phyloP scores from a whole-genome alignment of 805 yeast species.

The Ogataea glucozyma region DNA sequence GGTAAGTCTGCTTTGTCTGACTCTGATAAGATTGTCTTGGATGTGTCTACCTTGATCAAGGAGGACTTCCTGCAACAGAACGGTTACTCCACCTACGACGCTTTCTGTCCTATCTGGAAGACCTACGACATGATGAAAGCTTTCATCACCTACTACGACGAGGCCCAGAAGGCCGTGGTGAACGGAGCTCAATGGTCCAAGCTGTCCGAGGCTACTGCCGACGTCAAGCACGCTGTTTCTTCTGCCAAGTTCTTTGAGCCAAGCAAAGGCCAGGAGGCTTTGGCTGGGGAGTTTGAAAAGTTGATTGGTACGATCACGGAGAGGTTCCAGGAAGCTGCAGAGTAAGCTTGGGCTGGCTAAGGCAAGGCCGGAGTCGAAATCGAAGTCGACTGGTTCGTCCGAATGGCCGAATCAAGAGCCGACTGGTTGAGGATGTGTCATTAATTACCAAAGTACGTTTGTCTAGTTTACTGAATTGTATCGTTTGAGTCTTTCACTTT shows the following conservation, averaged over 20 bases:
- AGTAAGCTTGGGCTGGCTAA: too few relatives aligned
- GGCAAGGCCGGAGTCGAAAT: too few relatives aligned
- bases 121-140: constrained; percentile 98
- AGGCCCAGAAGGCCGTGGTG: constrained; percentile 95
- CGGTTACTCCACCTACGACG: constrained; percentile 97
- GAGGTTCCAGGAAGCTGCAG: constrained; percentile 93
- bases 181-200: constrained; percentile 95
- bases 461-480: too few relatives aligned
- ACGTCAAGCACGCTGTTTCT: constrained; percentile 90
- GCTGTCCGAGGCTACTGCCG: constrained; percentile 83
- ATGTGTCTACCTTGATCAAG: constrained; percentile 86
- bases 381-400: too few relatives aligned
- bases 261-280: constrained; percentile 80
- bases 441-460: too few relatives aligned
- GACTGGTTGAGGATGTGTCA: too few relatives aligned
- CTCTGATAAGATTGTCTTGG: constrained; percentile 93
- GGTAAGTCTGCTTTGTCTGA: constrained; percentile 98
- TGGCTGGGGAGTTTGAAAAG: constrained; percentile 73
- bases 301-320: constrained; percentile 77
- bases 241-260: constrained; percentile 97
- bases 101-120: constrained; percentile 99
- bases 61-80: constrained; percentile 99
- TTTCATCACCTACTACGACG: constrained; percentile 87
- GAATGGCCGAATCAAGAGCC: too few relatives aligned
- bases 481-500: too few relatives aligned